Percentiles rank a stretch among this genome's conserved stretches.
Conservation (phyloP, 2,329 filamentous ascomycete species). For the Harringtonia aguacate region DNA sequence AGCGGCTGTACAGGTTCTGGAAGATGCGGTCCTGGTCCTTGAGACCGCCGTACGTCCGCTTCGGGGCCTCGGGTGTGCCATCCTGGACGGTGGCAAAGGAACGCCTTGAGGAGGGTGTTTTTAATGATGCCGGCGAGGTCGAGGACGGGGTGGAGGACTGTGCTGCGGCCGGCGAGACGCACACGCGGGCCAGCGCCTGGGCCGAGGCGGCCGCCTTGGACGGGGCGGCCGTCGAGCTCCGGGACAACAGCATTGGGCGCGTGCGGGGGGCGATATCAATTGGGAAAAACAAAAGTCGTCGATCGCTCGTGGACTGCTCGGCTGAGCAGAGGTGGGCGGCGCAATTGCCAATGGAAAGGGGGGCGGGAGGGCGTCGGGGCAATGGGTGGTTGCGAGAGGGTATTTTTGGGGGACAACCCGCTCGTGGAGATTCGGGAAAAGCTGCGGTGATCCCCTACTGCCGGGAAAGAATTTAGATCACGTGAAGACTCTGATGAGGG, state of each 20-base stretch:
- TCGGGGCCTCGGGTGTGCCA: conserved; percentile 41
- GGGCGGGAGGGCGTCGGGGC: not conserved
- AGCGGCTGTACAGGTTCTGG: conserved; percentile 94
- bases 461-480: conserved; percentile 2
- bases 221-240: conserved; percentile 7
- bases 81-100: conserved; percentile 76
- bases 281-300: not conserved
- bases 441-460: conserved; percentile 3
- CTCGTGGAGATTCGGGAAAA: conserved; percentile 11
- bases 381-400: not conserved
- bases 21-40: conserved; percentile 98
- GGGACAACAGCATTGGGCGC: conserved; percentile 7
- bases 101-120: conserved; percentile 22
- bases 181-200: conserved; percentile 27
- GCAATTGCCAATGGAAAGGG: conserved; percentile 3
- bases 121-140: conserved; percentile 1
- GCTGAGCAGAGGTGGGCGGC: conserved; percentile 3
- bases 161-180: conserved; percentile 25
- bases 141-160: not conserved
- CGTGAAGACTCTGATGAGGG: conserved; percentile 6
- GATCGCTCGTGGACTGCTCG: conserved; percentile 1
- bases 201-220: conserved; percentile 22
- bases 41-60: conserved; percentile 72
- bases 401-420: not conserved
- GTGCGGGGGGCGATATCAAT: not conserved